phyloP scores from a whole-genome alignment of 306 rosid genomes.

The Fagus crenata region DNA sequence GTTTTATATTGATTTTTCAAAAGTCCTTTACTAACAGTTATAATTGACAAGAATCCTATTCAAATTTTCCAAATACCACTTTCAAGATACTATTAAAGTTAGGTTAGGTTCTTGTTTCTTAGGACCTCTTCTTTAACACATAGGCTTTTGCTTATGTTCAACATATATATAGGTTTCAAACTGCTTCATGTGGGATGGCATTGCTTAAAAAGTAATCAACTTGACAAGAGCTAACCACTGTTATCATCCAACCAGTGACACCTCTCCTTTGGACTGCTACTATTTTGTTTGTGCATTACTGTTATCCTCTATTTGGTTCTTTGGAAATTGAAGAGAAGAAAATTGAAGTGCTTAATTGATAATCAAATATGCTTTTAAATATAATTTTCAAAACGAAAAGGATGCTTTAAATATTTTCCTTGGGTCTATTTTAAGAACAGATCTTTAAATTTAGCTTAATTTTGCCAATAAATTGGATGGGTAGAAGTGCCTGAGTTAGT shows the following conservation, averaged over 20 bases:
- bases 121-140: background rate
- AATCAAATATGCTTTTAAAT: too few relatives aligned
- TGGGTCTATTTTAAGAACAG: background rate
- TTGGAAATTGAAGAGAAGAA: background rate
- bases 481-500: background rate
- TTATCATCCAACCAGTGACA: background rate
- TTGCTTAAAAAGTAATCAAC: too few relatives aligned
- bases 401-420: background rate
- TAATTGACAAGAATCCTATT: conserved; percentile 73
- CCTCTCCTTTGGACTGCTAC: background rate
- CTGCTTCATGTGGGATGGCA: too few relatives aligned
- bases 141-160: background rate
- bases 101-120: background rate
- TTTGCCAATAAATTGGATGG: background rate
- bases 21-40: conserved; percentile 32
- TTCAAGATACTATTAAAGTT: conserved; percentile 63
- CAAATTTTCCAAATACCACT: conserved; percentile 83
- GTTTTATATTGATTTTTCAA: background rate
- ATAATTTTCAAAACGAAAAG: too few relatives aligned
- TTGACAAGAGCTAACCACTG: background rate
- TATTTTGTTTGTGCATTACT: background rate
- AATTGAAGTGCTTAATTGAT: background rate
- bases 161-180: too few relatives aligned
- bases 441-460: background rate
- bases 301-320: background rate